phyloP scores from a whole-genome alignment of 208 protist genomes.

The Leishmania gerbilli region DNA sequence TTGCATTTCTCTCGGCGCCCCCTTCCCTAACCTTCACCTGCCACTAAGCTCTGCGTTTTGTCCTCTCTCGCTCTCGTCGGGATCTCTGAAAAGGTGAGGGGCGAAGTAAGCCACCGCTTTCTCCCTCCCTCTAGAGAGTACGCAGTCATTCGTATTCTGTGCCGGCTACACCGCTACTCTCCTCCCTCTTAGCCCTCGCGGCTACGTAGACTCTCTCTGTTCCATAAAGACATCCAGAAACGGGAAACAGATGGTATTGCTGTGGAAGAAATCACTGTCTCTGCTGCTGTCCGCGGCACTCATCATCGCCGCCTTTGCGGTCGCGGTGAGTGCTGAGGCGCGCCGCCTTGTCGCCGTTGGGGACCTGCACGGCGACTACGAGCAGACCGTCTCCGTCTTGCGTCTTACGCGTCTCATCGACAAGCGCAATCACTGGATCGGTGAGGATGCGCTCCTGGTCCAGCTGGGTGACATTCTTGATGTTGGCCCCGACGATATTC shows the following conservation, averaged over 20 bases:
- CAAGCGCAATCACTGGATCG: slow-evolving; percentile 75
- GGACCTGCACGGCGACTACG: slow-evolving; percentile 89
- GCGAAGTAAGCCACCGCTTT: not conserved
- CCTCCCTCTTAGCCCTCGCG: not conserved
- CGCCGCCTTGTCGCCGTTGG: slow-evolving; percentile 79
- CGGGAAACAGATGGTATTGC: not conserved
- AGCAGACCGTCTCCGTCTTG: slow-evolving; percentile 72
- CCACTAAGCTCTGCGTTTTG: not conserved
- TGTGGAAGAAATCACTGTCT: not conserved
- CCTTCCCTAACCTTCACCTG: not conserved
- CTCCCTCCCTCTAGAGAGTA: not conserved
- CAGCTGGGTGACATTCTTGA: slow-evolving; percentile 94
- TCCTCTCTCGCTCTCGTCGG: not conserved
- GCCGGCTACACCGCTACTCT: not conserved
- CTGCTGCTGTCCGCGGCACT: not conserved
- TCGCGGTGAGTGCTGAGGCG: slow-evolving; percentile 18
- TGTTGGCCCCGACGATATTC: slow-evolving; percentile 81
- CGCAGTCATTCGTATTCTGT: not conserved
- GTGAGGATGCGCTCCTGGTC: slow-evolving; percentile 75
- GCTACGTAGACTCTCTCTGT: not conserved
- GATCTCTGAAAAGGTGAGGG: not conserved
- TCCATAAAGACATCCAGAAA: not conserved
- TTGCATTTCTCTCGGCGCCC: not conserved
- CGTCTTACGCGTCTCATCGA: slow-evolving; percentile 73
- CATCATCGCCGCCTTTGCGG: slow-evolving; percentile 12